These are phyloP conservation scores for Coemansia sp. DNA, from an alignment of 192 early-diverging fungal species.

Conservation along the genomic window DNA sequence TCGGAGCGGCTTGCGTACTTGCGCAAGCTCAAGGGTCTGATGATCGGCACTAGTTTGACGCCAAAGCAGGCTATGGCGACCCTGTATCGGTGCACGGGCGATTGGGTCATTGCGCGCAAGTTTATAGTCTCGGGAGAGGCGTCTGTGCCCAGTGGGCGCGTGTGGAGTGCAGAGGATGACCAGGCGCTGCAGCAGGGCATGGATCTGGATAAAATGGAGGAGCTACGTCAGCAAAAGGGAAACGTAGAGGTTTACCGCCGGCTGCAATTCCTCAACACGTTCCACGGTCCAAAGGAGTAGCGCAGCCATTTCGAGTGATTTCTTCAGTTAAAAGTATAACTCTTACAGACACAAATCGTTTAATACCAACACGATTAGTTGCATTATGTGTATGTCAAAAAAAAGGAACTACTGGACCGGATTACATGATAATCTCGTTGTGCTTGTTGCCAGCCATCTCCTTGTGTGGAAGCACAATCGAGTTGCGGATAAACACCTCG, in stretches of 20 bases:
- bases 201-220: slow-evolving; percentile 27
- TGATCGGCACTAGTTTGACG: slow-evolving; percentile 30
- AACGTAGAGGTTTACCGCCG: slow-evolving; percentile 54
- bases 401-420: not conserved
- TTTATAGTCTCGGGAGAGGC: slow-evolving; percentile 25
- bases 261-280: slow-evolving; percentile 55
- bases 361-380: not conserved
- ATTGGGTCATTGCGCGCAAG: slow-evolving; percentile 51
- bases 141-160: slow-evolving; percentile 14
- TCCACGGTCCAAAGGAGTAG: slow-evolving; percentile 21
- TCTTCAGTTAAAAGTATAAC: not conserved
- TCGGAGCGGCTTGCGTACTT: slow-evolving; percentile 39
- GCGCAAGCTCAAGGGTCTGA: slow-evolving; percentile 50
- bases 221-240: slow-evolving; percentile 45
- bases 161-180: slow-evolving; percentile 47
- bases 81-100: slow-evolving; percentile 49
- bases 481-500: slow-evolving; percentile 94
- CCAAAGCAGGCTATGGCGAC: slow-evolving; percentile 35
- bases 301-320: not conserved
- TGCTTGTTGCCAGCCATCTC: slow-evolving; percentile 88
- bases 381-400: not conserved
- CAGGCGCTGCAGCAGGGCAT: slow-evolving; percentile 26
- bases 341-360: not conserved
- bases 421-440: slow-evolving; percentile 95
- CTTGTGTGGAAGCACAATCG: slow-evolving; percentile 97